These are phyloP conservation scores for Astathelohania contejeani DNA, from an alignment of 371 early-diverging fungal species.

Conservation along the genomic window DNA sequence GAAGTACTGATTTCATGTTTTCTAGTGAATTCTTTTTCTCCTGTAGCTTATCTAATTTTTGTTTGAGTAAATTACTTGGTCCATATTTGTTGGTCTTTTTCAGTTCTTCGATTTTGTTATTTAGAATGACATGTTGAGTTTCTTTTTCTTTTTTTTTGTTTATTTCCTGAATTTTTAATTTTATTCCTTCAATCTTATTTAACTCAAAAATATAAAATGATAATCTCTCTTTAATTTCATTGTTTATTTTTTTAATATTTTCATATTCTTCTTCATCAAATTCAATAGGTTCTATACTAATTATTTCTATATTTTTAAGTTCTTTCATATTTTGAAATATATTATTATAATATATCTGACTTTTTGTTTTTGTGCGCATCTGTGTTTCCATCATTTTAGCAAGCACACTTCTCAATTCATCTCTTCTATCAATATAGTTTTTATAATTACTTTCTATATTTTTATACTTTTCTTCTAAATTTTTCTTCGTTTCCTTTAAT, in stretches of 20 bases:
- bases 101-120: not conserved
- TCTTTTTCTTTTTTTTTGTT: not conserved
- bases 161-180: constrained; percentile 4
- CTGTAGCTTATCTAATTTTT: constrained; percentile 5
- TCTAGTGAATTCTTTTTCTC: constrained; percentile 23
- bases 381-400: too few species aligned
- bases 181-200: constrained; percentile 4
- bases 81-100: not conserved
- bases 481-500: constrained; percentile 12
- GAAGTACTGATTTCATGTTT: constrained; percentile 46
- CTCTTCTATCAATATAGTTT: too few species aligned
- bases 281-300: constrained; percentile 4
- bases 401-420: too few species aligned
- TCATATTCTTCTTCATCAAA: constrained; percentile 7
- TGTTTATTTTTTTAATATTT: too few species aligned
- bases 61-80: constrained; percentile 8
- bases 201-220: too few species aligned
- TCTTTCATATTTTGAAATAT: too few species aligned
- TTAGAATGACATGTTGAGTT: not conserved
- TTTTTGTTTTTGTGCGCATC: too few species aligned
- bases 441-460: constrained; percentile 6
- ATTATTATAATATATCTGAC: too few species aligned
- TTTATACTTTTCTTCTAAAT: constrained; percentile 16
- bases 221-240: too few species aligned
- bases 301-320: too few species aligned